A percentile compares a stretch with the other conserved stretches of the same genome.
Conservation (phyloP, 1,139 yeast species). For the Yamadazyma atmosphaerica region DNA sequence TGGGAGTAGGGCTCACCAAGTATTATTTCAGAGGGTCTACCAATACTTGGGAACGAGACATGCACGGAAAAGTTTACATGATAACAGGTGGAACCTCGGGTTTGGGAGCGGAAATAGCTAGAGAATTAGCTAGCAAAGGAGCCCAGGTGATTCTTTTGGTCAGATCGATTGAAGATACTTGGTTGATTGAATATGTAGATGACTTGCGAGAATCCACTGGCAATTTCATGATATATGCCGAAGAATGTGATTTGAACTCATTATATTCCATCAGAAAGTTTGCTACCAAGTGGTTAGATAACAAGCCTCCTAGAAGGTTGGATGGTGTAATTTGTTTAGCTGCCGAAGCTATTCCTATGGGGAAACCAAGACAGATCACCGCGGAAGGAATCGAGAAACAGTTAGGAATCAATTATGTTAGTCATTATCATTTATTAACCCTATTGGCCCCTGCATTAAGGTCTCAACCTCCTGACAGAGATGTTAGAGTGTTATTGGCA, state of each 20-base stretch:
- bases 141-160: slow-evolving; percentile 84
- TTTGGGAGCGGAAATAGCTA: slow-evolving; percentile 73
- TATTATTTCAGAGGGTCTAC: slow-evolving; percentile 73
- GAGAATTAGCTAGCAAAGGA: slow-evolving; percentile 74
- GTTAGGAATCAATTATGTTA: slow-evolving; percentile 77
- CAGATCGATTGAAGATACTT: slow-evolving; percentile 61
- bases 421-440: slow-evolving; percentile 77
- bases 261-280: slow-evolving; percentile 80
- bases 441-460: slow-evolving; percentile 77
- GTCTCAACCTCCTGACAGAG: slow-evolving; percentile 92
- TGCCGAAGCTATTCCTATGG: slow-evolving; percentile 74
- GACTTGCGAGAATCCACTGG: slow-evolving; percentile 70
- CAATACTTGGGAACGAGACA: slow-evolving; percentile 88
- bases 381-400: slow-evolving; percentile 85
- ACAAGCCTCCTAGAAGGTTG: slow-evolving; percentile 82
- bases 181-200: slow-evolving; percentile 79
- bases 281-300: slow-evolving; percentile 94
- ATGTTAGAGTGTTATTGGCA: slow-evolving; percentile 75
- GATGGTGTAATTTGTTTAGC: slow-evolving; percentile 91
- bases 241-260: slow-evolving; percentile 77
- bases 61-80: slow-evolving; percentile 87
- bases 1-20: slow-evolving; percentile 48
- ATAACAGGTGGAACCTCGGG: slow-evolving; percentile 88
- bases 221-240: slow-evolving; percentile 82
- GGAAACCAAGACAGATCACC: slow-evolving; percentile 60